A percentile compares a stretch with the other conserved stretches of the same genome.
Conservation (phyloP, 2,329 filamentous ascomycete species). For the Bipolaris zeicola region DNA sequence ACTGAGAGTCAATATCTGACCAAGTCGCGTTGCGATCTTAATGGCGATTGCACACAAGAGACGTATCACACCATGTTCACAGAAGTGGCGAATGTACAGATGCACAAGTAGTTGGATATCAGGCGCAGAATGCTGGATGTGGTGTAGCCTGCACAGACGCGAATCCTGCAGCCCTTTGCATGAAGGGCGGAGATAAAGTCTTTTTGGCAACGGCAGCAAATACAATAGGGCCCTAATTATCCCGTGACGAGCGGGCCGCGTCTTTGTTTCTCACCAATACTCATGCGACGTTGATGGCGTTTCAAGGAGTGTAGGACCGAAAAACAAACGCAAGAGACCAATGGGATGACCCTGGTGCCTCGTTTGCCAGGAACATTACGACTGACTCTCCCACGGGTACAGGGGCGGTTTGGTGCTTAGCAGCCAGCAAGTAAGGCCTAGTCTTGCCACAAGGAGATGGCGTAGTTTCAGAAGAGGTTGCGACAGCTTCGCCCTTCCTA, state of each 20-base stretch:
- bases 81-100: neutral
- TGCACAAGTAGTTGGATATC: neutral
- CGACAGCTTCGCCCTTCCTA: constrained; percentile 7
- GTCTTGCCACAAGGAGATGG: constrained; percentile 23
- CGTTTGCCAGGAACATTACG: constrained; percentile 25
- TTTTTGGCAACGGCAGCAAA: constrained; percentile 15
- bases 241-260: constrained; percentile 10
- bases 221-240: constrained; percentile 7
- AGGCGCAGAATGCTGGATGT: neutral
- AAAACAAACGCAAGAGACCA: constrained; percentile 30
- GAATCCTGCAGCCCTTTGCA: constrained; percentile 11
- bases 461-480: constrained; percentile 26
- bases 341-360: constrained; percentile 30
- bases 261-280: constrained; percentile 28
- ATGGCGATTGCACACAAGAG: constrained; percentile 1
- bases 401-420: constrained; percentile 1
- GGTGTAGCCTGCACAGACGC: constrained; percentile 7
- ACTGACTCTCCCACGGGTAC: constrained; percentile 16
- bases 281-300: constrained; percentile 36
- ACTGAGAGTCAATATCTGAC: neutral
- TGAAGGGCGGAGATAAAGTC: constrained; percentile 15
- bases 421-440: constrained; percentile 4
- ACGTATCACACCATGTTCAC: neutral
- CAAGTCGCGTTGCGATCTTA: neutral
- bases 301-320: constrained; percentile 33